phyloP scores from a whole-genome alignment of 78 protist species.

The Emiliania huxleyi region DNA sequence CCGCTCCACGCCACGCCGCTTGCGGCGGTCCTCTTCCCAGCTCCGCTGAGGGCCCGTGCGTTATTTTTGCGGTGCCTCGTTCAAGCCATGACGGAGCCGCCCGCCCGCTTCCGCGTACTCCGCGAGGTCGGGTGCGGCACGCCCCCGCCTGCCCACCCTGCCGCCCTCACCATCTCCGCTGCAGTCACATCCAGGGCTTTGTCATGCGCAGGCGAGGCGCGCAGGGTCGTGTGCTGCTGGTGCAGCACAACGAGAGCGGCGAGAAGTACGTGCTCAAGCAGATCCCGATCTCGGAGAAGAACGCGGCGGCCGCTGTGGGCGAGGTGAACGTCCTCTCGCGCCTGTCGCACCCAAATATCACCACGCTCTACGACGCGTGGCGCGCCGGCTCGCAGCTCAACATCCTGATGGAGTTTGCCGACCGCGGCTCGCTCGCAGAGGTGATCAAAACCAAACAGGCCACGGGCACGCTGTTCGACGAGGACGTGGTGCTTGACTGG shows the following conservation, averaged over 20 bases:
- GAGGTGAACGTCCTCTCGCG: neutral
- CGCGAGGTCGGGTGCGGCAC: neutral
- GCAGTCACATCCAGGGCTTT: neutral
- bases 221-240: neutral
- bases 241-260: neutral
- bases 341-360: neutral
- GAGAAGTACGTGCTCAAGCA: neutral
- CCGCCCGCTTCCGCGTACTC: neutral
- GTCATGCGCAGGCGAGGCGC: neutral
- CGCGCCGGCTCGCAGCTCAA: neutral
- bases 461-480: neutral
- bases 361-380: neutral
- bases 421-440: constrained; percentile 13
- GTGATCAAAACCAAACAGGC: neutral
- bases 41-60: too few relatives aligned
- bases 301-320: neutral
- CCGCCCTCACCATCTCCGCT: neutral
- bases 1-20: too few relatives aligned
- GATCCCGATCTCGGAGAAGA: neutral
- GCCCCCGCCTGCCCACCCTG: neutral
- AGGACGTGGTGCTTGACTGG: neutral
- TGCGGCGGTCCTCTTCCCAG: too few relatives aligned
- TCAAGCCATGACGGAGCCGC: too few relatives aligned
- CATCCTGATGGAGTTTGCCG: constrained; percentile 14
- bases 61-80: too few relatives aligned